Base-by-base conservation (phyloP, 2,329 filamentous ascomycete genomes). In the Epichloe bromicola region DNA sequence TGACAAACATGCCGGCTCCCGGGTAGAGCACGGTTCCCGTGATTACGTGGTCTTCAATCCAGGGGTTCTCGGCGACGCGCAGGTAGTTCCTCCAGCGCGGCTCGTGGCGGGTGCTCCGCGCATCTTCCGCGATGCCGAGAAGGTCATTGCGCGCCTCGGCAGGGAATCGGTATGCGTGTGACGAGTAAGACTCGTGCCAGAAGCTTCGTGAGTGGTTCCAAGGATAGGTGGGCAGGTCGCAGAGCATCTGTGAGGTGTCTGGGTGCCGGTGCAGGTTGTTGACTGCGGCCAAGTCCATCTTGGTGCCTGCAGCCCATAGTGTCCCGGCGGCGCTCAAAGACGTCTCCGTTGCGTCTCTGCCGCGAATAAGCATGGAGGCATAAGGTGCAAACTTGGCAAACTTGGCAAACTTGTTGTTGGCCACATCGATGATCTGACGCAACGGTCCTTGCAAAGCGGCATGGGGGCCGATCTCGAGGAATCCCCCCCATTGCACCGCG, bases 391-490 rank as follows among this genome's bases (percentile, higher is more conserved):
- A 8, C 7, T 26, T 26, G 26, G 26, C 26, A 26, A 7, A 8
- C 7, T 26, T 26, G 26, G 26, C 26, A 7, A 26, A 26, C 26
- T 26, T 26, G 26, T 26, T 26, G 26, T 26, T 26, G 26, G 26
- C 26, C 26, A 26, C 26, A 3, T n/a, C 36, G 6, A 38, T 38
- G 15, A 38, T 38, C 36, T 5, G 36, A 14, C 15, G 12, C 4
- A 38, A 14, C 12, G 36, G 36, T 5, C 36, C 3, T 38, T 38
- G 5, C 68, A 70, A 4, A 69, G 64, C 55, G 73, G 70, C 68
- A 3, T 62, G 54, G 0, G 71, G 70, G 0, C 71, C 70, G 4
- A 73, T 56, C 57, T 73, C 71, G 15, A 74, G 54, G 20, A 73
- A 61, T 1, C 26, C 26, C 8, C 26, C 26, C 26, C 26, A 26